Evolutionary conservation across 345 rosid genomes (phyloP).

Genomic region (Gossypium sturtianum): DNA sequence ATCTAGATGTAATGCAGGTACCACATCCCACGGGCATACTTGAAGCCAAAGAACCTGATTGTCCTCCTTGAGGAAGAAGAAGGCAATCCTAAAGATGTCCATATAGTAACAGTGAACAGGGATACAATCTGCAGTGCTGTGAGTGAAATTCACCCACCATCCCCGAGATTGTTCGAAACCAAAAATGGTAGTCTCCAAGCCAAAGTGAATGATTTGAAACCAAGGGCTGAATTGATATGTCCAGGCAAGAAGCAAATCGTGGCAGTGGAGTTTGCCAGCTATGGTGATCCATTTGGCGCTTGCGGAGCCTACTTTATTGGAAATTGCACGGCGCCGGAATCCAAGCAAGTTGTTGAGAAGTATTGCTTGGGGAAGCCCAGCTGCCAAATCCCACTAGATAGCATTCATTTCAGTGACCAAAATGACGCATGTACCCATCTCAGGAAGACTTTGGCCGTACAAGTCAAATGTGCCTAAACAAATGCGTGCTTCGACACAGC

Average conservation of each 20-base stretch:
- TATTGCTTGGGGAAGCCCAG: conserved; percentile 52
- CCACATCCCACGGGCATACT: conserved; percentile 76
- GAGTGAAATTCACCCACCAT: conserved; percentile 55
- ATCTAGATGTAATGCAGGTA: conserved; percentile 33
- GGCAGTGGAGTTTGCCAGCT: conserved; percentile 75
- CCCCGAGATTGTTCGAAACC: conserved; percentile 46
- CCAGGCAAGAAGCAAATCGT: conserved; percentile 38
- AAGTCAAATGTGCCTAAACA: conserved; percentile 45
- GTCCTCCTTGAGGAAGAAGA: conserved; percentile 73
- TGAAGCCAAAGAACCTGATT: conserved; percentile 61
- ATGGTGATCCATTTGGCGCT: conserved; percentile 61
- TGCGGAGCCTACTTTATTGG: conserved; percentile 58
- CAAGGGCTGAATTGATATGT: conserved; percentile 52
- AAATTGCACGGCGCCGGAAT: conserved; percentile 42
- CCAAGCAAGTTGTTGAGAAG: conserved; percentile 59
- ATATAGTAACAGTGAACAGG: conserved; percentile 48
- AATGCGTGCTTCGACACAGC: background rate
- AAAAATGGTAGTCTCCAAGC: conserved; percentile 30
- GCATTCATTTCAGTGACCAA: conserved; percentile 28
- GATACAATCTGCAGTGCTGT: conserved; percentile 69
- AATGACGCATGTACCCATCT: conserved; percentile 36
- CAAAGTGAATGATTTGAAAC: conserved; percentile 31
- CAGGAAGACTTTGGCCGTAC: conserved; percentile 57
- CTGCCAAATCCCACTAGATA: conserved; percentile 52
- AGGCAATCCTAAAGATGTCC: conserved; percentile 45